These are phyloP conservation scores for Yarrowia galli DNA, from an alignment of 1,139 yeast species.

Conservation along the genomic window DNA sequence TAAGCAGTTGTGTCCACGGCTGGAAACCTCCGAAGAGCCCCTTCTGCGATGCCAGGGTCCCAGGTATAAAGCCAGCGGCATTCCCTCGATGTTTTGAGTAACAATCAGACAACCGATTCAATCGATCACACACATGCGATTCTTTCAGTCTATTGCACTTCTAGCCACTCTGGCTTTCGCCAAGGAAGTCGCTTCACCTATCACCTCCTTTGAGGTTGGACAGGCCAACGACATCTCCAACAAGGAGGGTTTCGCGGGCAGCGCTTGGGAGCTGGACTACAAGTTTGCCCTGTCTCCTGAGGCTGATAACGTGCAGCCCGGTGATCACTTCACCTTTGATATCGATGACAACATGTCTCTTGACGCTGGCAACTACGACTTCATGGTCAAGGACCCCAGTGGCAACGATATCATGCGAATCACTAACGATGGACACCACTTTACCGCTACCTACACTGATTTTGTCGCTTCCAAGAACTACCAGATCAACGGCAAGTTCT, in stretches of 20 bases:
- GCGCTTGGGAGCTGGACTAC: conserved; percentile 29
- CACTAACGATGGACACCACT: conserved; percentile 25
- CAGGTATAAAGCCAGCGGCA: not conserved
- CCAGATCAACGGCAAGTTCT: conserved; percentile 15
- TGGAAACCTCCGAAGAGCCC: not conserved
- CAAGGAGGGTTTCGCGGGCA: conserved; percentile 13
- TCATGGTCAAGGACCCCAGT: conserved; percentile 17
- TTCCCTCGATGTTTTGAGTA: not conserved
- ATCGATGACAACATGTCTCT: not conserved
- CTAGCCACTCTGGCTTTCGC: conserved; percentile 22
- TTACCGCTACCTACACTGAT: conserved; percentile 30
- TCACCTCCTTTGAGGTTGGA: conserved; percentile 13
- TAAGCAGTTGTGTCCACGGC: not conserved
- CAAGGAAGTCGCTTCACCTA: conserved; percentile 23
- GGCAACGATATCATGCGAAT: conserved; percentile 31
- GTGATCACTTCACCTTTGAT: conserved; percentile 26
- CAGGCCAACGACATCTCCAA: not conserved
- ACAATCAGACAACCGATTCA: not conserved
- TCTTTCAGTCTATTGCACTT: conserved; percentile 10
- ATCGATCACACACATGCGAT: conserved; percentile 4
- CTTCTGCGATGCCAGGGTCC: not conserved
- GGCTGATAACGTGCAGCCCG: conserved; percentile 15
- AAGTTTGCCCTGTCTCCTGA: conserved; percentile 23
- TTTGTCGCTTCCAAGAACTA: conserved; percentile 26
- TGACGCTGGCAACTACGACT: conserved; percentile 12